Evolutionary conservation across 2,329 filamentous ascomycete genomes (phyloP).

Genomic region (Calonectria pseudoturangicola): DNA sequence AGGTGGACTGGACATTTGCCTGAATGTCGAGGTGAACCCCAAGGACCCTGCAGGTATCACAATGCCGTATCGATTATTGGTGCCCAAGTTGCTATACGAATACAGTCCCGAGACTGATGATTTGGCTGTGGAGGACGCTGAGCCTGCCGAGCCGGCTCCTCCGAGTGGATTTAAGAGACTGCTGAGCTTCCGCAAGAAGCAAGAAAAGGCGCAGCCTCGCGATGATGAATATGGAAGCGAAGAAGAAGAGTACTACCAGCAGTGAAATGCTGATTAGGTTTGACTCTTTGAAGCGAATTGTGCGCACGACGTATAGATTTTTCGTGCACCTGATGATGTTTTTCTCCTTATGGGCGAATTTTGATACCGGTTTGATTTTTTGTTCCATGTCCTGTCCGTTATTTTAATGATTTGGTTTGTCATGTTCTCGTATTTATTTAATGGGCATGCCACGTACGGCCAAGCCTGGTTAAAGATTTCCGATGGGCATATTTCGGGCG

Average conservation of each 20-base stretch:
- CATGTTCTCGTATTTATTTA: background rate
- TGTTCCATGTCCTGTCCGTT: no score
- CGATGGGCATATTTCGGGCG: slow-evolving; percentile 26
- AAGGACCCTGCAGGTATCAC: slow-evolving; percentile 92
- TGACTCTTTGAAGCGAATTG: background rate
- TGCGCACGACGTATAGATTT: background rate
- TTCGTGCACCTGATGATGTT: slow-evolving; percentile 5
- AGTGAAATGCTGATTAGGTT: slow-evolving; percentile 20
- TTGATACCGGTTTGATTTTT: slow-evolving; percentile 10
- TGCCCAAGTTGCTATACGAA: slow-evolving; percentile 84
- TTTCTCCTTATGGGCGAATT: background rate
- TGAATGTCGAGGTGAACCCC: slow-evolving; percentile 92
- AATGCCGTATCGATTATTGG: slow-evolving; percentile 87
- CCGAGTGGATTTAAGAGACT: slow-evolving; percentile 65
- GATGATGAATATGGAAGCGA: slow-evolving; percentile 53
- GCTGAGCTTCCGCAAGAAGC: slow-evolving; percentile 66
- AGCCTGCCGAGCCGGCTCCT: slow-evolving; percentile 40
- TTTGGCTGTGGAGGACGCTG: slow-evolving; percentile 28
- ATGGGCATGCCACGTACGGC: slow-evolving; percentile 1
- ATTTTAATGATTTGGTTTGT: background rate
- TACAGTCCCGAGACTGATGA: slow-evolving; percentile 66
- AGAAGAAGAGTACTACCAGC: slow-evolving; percentile 47
- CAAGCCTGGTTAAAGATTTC: slow-evolving; percentile 6
- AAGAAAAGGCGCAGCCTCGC: slow-evolving; percentile 45
- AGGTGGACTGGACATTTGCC: slow-evolving; percentile 87